These are phyloP conservation scores for Candida pseudoglaebosa DNA, from an alignment of 805 yeast species.

Conservation along the genomic window DNA sequence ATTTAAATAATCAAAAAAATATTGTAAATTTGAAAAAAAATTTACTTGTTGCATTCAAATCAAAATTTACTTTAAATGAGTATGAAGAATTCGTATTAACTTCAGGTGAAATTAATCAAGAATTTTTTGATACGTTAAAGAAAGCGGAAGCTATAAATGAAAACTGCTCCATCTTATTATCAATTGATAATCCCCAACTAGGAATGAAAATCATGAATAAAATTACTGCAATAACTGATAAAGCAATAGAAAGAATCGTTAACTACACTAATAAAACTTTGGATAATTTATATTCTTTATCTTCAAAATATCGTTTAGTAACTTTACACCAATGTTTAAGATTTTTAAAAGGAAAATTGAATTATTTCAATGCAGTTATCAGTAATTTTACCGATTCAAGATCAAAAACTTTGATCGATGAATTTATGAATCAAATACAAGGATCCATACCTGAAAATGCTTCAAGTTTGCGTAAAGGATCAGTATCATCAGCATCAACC, in stretches of 20 bases:
- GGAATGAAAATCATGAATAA: conserved; percentile 64
- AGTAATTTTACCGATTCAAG: conserved; percentile 65
- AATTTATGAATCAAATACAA: conserved; percentile 57
- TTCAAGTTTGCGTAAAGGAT: conserved; percentile 3
- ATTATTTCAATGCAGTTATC: conserved; percentile 56
- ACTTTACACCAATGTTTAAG: conserved; percentile 30
- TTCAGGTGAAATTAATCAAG: conserved; percentile 43
- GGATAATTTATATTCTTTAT: conserved; percentile 26
- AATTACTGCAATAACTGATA: conserved; percentile 48
- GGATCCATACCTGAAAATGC: conserved; percentile 21
- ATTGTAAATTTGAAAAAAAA: conserved; percentile 46
- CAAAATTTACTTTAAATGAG: conserved; percentile 63
- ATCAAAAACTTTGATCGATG: conserved; percentile 58
- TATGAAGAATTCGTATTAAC: conserved; percentile 62
- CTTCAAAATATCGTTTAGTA: conserved; percentile 19
- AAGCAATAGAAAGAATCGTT: conserved; percentile 27
- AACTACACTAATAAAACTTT: conserved; percentile 31
- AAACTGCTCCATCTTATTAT: conserved; percentile 66
- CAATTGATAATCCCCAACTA: conserved; percentile 61
- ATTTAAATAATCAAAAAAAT: conserved; percentile 27
- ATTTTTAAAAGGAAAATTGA: conserved; percentile 35
- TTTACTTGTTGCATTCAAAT: conserved; percentile 50
- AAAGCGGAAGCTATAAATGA: conserved; percentile 63
- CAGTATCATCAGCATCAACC: conserved; percentile 3
- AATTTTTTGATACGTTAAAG: conserved; percentile 56